Evolutionary conservation across 116 monocot genomes (phyloP).

Genomic region (Phalaenopsis hybrid): DNA sequence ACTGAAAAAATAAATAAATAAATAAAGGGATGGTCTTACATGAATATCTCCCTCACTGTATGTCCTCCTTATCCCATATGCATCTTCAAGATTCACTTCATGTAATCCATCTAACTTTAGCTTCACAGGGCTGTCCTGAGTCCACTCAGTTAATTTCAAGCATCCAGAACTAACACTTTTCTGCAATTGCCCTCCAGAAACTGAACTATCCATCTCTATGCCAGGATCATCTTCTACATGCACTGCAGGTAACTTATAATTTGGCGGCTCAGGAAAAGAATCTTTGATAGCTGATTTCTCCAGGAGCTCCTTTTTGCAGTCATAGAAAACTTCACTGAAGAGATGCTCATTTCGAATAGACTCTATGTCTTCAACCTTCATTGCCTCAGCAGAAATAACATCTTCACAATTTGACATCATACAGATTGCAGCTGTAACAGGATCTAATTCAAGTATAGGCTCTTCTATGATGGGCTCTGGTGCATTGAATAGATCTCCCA

Average conservation of each 20-base stretch:
- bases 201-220: slow-evolving; percentile 5
- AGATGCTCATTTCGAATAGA: slow-evolving; percentile 36
- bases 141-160: slow-evolving; percentile 40
- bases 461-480: slow-evolving; percentile 71
- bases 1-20: not conserved
- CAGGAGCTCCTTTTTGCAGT: slow-evolving; percentile 38
- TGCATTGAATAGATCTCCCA: slow-evolving; percentile 83
- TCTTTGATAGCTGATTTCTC: slow-evolving; percentile 31
- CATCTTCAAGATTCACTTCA: slow-evolving; percentile 33
- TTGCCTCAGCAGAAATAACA: slow-evolving; percentile 30
- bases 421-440: slow-evolving; percentile 49
- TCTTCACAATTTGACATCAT: slow-evolving; percentile 49
- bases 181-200: slow-evolving; percentile 33
- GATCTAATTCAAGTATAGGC: slow-evolving; percentile 40
- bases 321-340: slow-evolving; percentile 36
- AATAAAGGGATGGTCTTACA: slow-evolving; percentile 17
- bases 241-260: slow-evolving; percentile 19
- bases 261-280: slow-evolving; percentile 9
- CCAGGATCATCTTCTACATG: slow-evolving; percentile 15
- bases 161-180: slow-evolving; percentile 57
- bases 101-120: slow-evolving; percentile 43
- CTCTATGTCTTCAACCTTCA: slow-evolving; percentile 31
- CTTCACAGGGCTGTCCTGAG: slow-evolving; percentile 14
- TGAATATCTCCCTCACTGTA: slow-evolving; percentile 58
- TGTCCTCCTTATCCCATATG: slow-evolving; percentile 45